These are phyloP conservation scores for Diutina sp. DNA, from an alignment of 1,139 yeast species.

Conservation along the genomic window DNA sequence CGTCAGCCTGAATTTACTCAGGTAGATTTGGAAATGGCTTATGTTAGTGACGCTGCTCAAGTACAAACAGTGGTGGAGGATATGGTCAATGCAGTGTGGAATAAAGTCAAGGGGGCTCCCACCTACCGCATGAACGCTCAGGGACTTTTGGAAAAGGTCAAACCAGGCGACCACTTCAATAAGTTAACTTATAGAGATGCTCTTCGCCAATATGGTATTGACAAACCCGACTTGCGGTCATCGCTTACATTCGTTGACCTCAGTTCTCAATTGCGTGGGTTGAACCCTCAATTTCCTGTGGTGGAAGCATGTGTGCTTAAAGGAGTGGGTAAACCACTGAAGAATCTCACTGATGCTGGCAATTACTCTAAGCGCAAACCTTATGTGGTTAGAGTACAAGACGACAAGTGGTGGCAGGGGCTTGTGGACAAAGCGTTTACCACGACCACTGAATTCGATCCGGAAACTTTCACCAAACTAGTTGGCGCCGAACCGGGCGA, in stretches of 20 bases:
- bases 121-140: slow-evolving; percentile 19
- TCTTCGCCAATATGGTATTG: slow-evolving; percentile 69
- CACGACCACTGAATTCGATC: background rate
- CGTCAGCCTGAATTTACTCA: slow-evolving; percentile 98
- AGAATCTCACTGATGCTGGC: background rate
- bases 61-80: slow-evolving; percentile 56
- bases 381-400: background rate
- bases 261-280: slow-evolving; percentile 23
- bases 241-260: slow-evolving; percentile 38
- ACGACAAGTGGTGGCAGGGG: background rate
- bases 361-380: background rate
- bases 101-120: slow-evolving; percentile 20
- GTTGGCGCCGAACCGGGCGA: slow-evolving; percentile 35
- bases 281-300: slow-evolving; percentile 35
- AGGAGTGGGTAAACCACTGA: slow-evolving; percentile 16
- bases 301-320: slow-evolving; percentile 61
- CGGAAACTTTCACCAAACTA: background rate
- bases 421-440: background rate
- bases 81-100: slow-evolving; percentile 47
- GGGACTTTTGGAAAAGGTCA: slow-evolving; percentile 13
- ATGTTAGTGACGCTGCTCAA: slow-evolving; percentile 49
- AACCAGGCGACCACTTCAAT: slow-evolving; percentile 3
- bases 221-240: slow-evolving; percentile 84
- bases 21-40: slow-evolving; percentile 88
- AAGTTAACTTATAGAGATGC: slow-evolving; percentile 53